Base-by-base conservation (phyloP, 305 asterid species). In the Lippia alba region DNA sequence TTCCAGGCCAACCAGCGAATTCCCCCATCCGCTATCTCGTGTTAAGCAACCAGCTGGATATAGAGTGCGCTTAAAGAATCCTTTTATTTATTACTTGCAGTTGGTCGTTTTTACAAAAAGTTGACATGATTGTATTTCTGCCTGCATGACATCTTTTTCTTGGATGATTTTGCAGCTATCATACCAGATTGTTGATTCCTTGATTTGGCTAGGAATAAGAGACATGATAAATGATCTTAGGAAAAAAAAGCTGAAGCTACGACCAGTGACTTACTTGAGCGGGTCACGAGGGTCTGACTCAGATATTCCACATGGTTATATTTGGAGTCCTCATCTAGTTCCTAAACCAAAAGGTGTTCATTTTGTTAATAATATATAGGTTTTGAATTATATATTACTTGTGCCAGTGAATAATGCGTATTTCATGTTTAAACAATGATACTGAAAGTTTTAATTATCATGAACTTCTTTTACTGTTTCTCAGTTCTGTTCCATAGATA, bases 291-390 rank as follows among this genome's bases (percentile, higher is more conserved):
- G 91, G 45, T 86, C 94, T 64, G 96, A 84, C 76, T 75, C 89
- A n/a, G 86, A 94, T 70, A 82, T 91, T 61, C 97, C 99, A 12
- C 86, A 91, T 80, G 97, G 97, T 73, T 94, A 94, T 77, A 94
- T 94, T 63, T 91, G 99, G 97, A 94, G 99, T 80, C 99, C 97
- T 75, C 97, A 94, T 76, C 97, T 94, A 69, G 99, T 94, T 69
- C 96, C 99, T 56, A 94, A 94, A 78, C 97, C 97, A 59, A 94
- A 94, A 91, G 99, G 99, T 94, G 49, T 73, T 74, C 61, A 56
- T 74, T 70, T 67, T 66, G 70, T 45, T 69, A 56, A n/a, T 55
- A 59, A 44, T 20, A 20, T 33, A 51, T 55, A 64, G 41, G 19
- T 67, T 54, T 61, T 39, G 41, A 50, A 45, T 36, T 41, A 57